Evolutionary conservation across 1,284 basidiomycete genomes (phyloP).

Genomic region (Testicularia cyperi): DNA sequence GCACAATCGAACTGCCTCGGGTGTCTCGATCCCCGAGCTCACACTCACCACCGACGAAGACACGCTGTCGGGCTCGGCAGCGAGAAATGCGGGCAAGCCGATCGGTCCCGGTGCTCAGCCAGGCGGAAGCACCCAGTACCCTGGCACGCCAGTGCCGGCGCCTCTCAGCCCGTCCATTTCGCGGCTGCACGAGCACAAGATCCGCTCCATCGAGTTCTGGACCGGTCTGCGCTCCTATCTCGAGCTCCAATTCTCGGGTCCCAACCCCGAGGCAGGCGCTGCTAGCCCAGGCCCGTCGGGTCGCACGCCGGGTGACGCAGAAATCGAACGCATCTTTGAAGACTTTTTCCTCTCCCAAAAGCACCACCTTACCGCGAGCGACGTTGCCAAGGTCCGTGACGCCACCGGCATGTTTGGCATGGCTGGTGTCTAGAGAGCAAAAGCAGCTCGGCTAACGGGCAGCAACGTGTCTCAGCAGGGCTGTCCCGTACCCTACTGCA

Average conservation of each 20-base stretch:
- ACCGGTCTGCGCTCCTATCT: constrained; percentile 42
- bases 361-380: constrained; percentile 51
- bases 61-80: constrained; percentile 22
- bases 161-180: constrained; percentile 45
- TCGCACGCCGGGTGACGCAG: constrained; percentile 45
- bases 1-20: constrained; percentile 48
- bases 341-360: constrained; percentile 58
- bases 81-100: constrained; percentile 16
- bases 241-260: constrained; percentile 46
- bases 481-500: no score
- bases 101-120: constrained; percentile 15
- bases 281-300: constrained; percentile 20
- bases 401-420: constrained; percentile 56
- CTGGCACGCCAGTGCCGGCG: constrained; percentile 15
- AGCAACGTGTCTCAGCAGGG: no score
- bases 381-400: constrained; percentile 51
- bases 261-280: constrained; percentile 22
- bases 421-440: constrained; percentile 27
- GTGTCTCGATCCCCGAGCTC: constrained; percentile 53
- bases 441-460: no score
- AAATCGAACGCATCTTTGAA: constrained; percentile 55
- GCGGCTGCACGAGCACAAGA: constrained; percentile 45
- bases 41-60: constrained; percentile 55
- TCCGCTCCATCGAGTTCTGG: constrained; percentile 54
- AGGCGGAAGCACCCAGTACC: constrained; percentile 20